phyloP scores from a whole-genome alignment of 2,329 filamentous ascomycete genomes.

The Pseudopyrenochaeta lycopersici region DNA sequence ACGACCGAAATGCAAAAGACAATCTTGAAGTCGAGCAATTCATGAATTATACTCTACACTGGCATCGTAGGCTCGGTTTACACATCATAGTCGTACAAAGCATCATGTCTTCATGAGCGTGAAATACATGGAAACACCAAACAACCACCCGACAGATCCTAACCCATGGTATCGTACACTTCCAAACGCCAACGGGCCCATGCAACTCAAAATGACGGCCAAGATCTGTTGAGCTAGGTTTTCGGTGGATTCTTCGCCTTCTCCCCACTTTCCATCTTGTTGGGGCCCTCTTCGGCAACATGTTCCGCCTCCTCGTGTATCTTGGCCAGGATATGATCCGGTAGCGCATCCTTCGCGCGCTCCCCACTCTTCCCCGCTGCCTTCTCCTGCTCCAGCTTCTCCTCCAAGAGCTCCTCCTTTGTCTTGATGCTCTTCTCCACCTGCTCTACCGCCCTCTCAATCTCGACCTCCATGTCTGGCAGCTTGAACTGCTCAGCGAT shows the following conservation, averaged over 20 bases:
- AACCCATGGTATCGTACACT: constrained; percentile 13
- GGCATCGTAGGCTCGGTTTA: too few species aligned
- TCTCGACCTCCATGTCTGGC: constrained; percentile 63
- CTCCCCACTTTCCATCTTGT: constrained; percentile 10
- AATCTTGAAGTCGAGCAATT: too few species aligned
- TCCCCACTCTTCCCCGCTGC: constrained; percentile 32
- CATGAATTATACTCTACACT: too few species aligned
- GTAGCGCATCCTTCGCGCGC: constrained; percentile 40
- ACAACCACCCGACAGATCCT: constrained; percentile 1
- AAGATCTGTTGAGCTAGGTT: neutral
- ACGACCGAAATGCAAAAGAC: too few species aligned
- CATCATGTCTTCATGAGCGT: too few species aligned
- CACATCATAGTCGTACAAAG: too few species aligned
- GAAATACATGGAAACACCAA: too few species aligned
- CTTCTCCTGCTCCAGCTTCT: constrained; percentile 49
- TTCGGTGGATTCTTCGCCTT: constrained; percentile 9
- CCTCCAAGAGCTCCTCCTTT: constrained; percentile 45
- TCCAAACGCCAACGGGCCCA: neutral
- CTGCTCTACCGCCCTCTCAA: constrained; percentile 62
- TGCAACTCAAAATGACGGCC: neutral
- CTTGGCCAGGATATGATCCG: constrained; percentile 34
- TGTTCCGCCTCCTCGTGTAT: constrained; percentile 37
- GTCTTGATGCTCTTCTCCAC: constrained; percentile 56
- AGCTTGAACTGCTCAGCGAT: constrained; percentile 59
- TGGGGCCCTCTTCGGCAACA: constrained; percentile 24